phyloP scores from a whole-genome alignment of 23 red algal species.

The Cyanidium caldarium region DNA sequence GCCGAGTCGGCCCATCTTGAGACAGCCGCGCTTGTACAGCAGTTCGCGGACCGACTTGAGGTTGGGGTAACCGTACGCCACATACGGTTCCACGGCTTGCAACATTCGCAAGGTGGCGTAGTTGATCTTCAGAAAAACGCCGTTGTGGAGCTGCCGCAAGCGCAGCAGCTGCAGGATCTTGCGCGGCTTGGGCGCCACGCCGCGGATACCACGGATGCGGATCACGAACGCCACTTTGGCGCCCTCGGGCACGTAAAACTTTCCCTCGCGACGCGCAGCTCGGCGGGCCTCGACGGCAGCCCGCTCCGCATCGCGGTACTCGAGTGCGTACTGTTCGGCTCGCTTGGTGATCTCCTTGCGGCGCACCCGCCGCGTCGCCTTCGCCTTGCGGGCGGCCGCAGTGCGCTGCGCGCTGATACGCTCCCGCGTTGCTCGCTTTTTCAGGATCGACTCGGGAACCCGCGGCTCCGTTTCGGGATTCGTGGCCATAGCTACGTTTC shows the following conservation, averaged over 20 bases:
- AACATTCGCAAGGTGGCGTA: conserved; percentile 93
- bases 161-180: conserved; percentile 84
- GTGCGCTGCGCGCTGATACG: conserved; percentile 23
- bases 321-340: conserved; percentile 64
- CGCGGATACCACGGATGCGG: conserved; percentile 88
- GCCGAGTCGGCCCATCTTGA: conserved; percentile 57
- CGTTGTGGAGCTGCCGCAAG: conserved; percentile 93
- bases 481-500: too few relatives aligned
- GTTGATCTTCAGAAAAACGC: conserved; percentile 95
- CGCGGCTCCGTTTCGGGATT: too few relatives aligned
- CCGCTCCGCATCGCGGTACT: conserved; percentile 61
- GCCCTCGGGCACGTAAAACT: conserved; percentile 87
- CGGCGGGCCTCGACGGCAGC: conserved; percentile 56
- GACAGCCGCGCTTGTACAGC: conserved; percentile 91
- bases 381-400: conserved; percentile 15
- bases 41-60: conserved; percentile 85
- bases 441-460: conserved; percentile 76
- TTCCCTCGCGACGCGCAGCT: conserved; percentile 54
- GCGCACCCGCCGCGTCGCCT: conserved; percentile 4
- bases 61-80: conserved; percentile 97
- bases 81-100: conserved; percentile 86
- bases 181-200: conserved; percentile 68
- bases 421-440: conserved; percentile 49
- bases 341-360: conserved; percentile 52
- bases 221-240: conserved; percentile 95